Percentiles rank a stretch among this genome's conserved stretches.
phyloP scores from a whole-genome alignment of 2,329 filamentous ascomycete species.

The Immersiporthe knoxdaviesiana region DNA sequence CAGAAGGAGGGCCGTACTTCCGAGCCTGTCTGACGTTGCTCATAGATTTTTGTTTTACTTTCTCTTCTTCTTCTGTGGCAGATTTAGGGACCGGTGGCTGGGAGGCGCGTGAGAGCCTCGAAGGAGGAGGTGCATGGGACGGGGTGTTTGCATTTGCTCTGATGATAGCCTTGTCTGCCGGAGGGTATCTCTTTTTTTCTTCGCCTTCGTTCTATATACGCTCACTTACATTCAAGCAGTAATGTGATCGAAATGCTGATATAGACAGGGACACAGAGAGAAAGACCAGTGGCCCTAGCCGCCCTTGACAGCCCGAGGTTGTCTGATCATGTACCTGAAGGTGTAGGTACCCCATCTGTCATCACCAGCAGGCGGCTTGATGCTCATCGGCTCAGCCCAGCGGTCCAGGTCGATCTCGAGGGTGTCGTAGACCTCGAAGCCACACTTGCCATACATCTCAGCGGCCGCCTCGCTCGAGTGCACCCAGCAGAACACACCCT shows the following conservation, averaged over 20 bases:
- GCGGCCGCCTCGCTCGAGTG: slow-evolving; percentile 40
- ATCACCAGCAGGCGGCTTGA: slow-evolving; percentile 32
- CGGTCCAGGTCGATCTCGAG: slow-evolving; percentile 40
- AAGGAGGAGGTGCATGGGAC: background rate
- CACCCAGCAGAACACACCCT: slow-evolving; percentile 40
- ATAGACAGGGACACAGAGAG: no score
- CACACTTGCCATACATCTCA: slow-evolving; percentile 37
- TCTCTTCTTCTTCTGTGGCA: no score
- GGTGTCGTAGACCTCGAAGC: slow-evolving; percentile 37
- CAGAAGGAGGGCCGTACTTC: background rate
- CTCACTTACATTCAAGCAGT: background rate
- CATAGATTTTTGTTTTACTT: no score
- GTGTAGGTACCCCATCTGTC: slow-evolving; percentile 40
- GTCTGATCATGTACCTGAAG: slow-evolving; percentile 39
- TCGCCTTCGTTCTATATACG: background rate
- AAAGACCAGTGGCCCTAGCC: background rate
- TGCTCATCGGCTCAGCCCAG: slow-evolving; percentile 34
- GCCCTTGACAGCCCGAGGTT: slow-evolving; percentile 8
- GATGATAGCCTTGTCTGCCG: background rate
- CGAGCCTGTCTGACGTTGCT: background rate
- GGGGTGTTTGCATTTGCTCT: background rate
- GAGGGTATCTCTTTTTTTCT: background rate
- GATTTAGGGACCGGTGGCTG: background rate
- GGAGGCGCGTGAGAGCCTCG: background rate
- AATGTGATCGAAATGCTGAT: background rate